These are phyloP conservation scores for Lactifluus hygrophoroides DNA, from an alignment of 768 basidiomycete species.

Conservation along the genomic window DNA sequence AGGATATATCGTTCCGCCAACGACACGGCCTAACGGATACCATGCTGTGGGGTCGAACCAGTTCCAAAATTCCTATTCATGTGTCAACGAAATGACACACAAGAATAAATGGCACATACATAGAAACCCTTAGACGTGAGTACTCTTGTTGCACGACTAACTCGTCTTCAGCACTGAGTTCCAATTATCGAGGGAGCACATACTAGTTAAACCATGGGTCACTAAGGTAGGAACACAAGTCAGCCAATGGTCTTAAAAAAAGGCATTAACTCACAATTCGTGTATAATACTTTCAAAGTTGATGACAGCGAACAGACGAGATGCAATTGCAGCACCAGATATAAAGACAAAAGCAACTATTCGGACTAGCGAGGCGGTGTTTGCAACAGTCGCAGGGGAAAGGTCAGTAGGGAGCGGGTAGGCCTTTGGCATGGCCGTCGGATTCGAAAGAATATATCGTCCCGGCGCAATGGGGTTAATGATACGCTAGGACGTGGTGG, in stretches of 20 bases:
- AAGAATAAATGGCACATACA: slow-evolving; percentile 40
- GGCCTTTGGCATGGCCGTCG: slow-evolving; percentile 58
- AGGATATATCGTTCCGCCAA: slow-evolving; percentile 97
- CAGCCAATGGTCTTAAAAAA: background rate
- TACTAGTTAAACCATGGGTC: slow-evolving; percentile 99
- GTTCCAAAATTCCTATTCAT: slow-evolving; percentile 91
- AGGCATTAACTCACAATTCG: slow-evolving; percentile 70
- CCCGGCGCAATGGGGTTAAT: background rate
- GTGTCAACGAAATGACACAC: slow-evolving; percentile 1
- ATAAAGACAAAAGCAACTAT: slow-evolving; percentile 87
- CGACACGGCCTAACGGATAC: slow-evolving; percentile 98
- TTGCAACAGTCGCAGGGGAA: slow-evolving; percentile 65
- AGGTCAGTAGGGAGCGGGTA: slow-evolving; percentile 64
- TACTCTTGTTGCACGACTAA: slow-evolving; percentile 86
- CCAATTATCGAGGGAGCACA: slow-evolving; percentile 28
- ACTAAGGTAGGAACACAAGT: slow-evolving; percentile 32
- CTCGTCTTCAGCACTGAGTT: background rate
- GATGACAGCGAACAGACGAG: slow-evolving; percentile 92
- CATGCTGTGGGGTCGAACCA: slow-evolving; percentile 99
- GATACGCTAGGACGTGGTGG: background rate
- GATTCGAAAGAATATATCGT: background rate
- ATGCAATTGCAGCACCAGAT: slow-evolving; percentile 90
- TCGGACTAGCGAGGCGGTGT: slow-evolving; percentile 84
- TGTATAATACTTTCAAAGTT: slow-evolving; percentile 99
- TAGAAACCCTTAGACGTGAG: slow-evolving; percentile 92